These are phyloP conservation scores for Verticillium tricorpus DNA, from an alignment of 2,329 filamentous ascomycete genomes.

Conservation along the genomic window DNA sequence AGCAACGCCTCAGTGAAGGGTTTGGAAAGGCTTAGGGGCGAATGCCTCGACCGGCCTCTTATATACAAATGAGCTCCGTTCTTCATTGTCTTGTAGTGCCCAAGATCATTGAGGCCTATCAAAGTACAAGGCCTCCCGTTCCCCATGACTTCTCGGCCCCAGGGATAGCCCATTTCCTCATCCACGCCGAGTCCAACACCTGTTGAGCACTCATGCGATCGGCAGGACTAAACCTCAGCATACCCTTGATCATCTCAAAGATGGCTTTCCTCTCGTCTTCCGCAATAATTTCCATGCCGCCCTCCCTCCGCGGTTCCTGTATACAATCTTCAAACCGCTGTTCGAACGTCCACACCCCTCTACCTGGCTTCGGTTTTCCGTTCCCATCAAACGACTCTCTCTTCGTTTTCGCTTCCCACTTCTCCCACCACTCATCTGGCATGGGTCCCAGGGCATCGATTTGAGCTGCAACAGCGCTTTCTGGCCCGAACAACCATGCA, in stretches of 20 bases:
- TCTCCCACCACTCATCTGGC: conserved; percentile 10
- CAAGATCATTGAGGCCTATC: not conserved
- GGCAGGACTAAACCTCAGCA: conserved; percentile 11
- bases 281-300: conserved; percentile 2
- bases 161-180: conserved; percentile 10
- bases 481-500: conserved; percentile 16
- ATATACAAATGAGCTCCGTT: too few species aligned
- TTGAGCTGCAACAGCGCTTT: conserved; percentile 24
- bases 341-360: conserved; percentile 18
- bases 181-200: conserved; percentile 13
- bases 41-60: too few species aligned
- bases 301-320: conserved; percentile 18
- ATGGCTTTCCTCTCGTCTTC: conserved; percentile 10
- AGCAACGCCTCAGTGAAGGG: too few species aligned
- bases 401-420: conserved; percentile 6
- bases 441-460: conserved; percentile 23
- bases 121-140: not conserved
- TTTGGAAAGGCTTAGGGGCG: too few species aligned
- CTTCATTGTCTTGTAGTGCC: too few species aligned
- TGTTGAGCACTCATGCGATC: conserved; percentile 11
- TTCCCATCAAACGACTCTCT: conserved; percentile 5
- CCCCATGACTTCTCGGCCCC: conserved; percentile 4
- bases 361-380: conserved; percentile 5
- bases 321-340: conserved; percentile 24
- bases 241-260: conserved; percentile 9